Base-by-base conservation (phyloP, 192 early-diverging fungal species). In the Chytriomyces confervae region DNA sequence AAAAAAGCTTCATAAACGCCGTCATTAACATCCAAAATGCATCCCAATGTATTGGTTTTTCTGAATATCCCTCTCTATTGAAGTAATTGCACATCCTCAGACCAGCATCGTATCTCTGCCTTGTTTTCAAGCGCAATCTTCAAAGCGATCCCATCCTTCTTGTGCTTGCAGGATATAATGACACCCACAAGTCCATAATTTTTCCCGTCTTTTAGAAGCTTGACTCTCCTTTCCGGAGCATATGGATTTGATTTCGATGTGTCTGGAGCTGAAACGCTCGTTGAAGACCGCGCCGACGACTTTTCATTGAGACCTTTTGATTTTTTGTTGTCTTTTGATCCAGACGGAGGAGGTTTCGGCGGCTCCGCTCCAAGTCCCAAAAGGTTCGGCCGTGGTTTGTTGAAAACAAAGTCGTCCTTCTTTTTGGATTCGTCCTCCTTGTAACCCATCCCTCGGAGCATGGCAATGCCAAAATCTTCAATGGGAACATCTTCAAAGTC, bases 361-460 rank as follows among this genome's bases (percentile, higher is more conserved):
- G 92, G 88, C 72, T 92, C 91, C 1, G 95, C 95, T 36, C 95
- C 95, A n/a, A 97, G 78, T 2, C 95, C 95, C 6, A 97, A 81
- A 11, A 95, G 72, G 50, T 89, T 87, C 16, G 93, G 92, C 77
- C 95, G 85, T 10, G 91, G 81, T 66, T 89, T 84, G 29, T 79
- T 51, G 8, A 47, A 24, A 11, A 68, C 72, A 24, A 75, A 77
- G 29, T 75, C 61, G 1, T 75, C 61, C 62, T 84, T 84, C 10
- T 77, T 77, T 70, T 88, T 88, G 60, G 79, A 87, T 10, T 84
- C 78, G 62, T 84, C 82, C 47, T 92, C 92, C 53, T 88, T 90
- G 94, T 95, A 96, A 0, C 96, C 96, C 93, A 96, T 95, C 0
- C 96, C 96, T 13, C 94, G 85, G 63, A 97, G 80, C 72, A 96